Percentiles rank a stretch among this genome's conserved stretches.
Evolutionary conservation across 441 rosid species (phyloP).

Genomic region (Cnidoscolus chayamansa): DNA sequence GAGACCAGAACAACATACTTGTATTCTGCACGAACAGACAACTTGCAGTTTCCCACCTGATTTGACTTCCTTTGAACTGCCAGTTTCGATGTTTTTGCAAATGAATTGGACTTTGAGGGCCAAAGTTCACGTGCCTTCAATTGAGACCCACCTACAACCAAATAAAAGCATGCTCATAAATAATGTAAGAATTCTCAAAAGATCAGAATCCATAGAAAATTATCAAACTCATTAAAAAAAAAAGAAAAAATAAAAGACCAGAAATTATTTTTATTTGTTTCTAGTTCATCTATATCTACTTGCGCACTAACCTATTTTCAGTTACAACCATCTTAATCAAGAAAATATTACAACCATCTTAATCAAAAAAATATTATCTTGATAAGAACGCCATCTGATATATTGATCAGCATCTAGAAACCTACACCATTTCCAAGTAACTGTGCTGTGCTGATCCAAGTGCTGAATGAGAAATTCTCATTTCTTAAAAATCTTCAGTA

Average conservation of each 20-base stretch:
- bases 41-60: conserved; percentile 26
- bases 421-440: background rate
- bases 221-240: too few relatives aligned
- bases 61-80: conserved; percentile 38
- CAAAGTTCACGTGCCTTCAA: conserved; percentile 36
- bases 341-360: background rate
- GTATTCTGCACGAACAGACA: conserved; percentile 54
- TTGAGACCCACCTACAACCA: conserved; percentile 39
- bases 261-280: background rate
- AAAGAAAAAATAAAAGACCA: background rate
- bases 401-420: background rate
- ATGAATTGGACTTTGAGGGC: conserved; percentile 36
- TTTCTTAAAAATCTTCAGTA: background rate
- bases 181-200: conserved; percentile 5
- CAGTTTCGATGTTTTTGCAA: conserved; percentile 37
- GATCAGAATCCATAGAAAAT: background rate
- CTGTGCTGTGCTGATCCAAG: too few relatives aligned
- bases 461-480: too few relatives aligned
- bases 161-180: background rate
- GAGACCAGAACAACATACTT: conserved; percentile 36
- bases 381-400: background rate
- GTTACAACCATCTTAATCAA: background rate
- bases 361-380: background rate
- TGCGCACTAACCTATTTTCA: background rate
- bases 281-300: background rate